Evolutionary conservation across 1,139 yeast genomes (phyloP), one percentile per base, ranked within the genome.

Genomic region (Diutina pseudorugosa): DNA sequence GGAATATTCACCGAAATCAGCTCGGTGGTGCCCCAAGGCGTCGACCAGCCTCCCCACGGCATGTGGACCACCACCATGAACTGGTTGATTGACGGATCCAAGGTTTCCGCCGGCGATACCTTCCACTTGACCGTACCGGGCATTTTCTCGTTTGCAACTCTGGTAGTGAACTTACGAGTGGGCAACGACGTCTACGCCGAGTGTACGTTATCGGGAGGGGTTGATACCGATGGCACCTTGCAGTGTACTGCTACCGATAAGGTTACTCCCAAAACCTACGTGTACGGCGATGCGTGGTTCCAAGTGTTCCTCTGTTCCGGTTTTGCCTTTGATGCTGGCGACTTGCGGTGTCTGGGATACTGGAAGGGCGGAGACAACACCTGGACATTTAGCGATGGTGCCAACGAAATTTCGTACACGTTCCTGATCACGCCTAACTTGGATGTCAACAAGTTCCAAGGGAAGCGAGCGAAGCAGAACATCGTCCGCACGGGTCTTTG

Each of bases 71-170:
- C 65, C 2, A 55, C 59, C 0, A 52, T 68, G 16, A 53, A 55
- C 2, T 69, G 72, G 72, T 36, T 50, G 1, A 57, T 69, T 7
- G 51, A 54, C 14, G 65, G 65, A 14, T 27, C 60, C 6, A 52
- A 57, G 1, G 60, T 62, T 1, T 40, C 53, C 1, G 54, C 70
- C 0, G 71, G 71, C 14, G 73, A 69, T 54, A 68, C 72, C 11
- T 69, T 69, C 57, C 58, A 64, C 1, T 63, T 69, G 51, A 52
- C 52, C 19, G 55, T 69, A 56, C 71, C 71, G 3, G 62, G 69
- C 57, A 71, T 65, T 2, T 68, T 60, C 55, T 65, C 65, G 53
- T 67, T 67, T 51, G 25, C 58, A 5, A 41, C 58, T 18, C 8
- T 54, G 7, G 41, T 60, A 1, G 50, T 67, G 4, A 47, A 54